Conservation (phyloP, 2,329 filamentous ascomycete species). For the Gaeumannomyces sp. region DNA sequence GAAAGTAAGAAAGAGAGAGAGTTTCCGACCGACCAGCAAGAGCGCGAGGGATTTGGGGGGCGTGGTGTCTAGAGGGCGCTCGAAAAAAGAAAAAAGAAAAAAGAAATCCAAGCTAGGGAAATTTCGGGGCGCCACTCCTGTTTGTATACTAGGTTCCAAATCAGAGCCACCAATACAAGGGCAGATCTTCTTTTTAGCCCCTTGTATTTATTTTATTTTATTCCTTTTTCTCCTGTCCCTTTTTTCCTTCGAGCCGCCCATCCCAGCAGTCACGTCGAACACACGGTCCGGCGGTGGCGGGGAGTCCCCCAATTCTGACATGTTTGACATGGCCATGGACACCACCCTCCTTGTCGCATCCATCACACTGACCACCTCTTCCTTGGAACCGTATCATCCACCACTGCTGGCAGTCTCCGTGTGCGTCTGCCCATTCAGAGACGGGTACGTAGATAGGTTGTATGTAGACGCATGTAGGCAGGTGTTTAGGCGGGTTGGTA, state of each 20-base stretch:
- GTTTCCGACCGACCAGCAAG: background rate
- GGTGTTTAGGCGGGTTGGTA: background rate
- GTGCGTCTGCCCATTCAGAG: background rate
- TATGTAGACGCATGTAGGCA: background rate
- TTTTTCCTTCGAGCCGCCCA: background rate
- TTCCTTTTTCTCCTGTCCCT: background rate
- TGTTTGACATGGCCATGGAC: constrained; percentile 1
- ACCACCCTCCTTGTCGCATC: background rate
- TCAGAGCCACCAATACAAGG: background rate
- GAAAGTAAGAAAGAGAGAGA: background rate
- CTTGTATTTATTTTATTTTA: background rate
- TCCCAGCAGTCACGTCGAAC: background rate
- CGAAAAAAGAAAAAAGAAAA: constrained; percentile 4
- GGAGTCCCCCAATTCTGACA: constrained; percentile 1
- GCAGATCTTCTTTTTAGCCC: background rate
- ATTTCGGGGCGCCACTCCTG: background rate
- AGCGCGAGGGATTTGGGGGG: background rate
- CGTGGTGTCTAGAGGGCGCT: constrained; percentile 4
- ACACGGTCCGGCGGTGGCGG: background rate
- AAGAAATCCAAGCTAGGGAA: constrained; percentile 6
- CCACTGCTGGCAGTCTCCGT: background rate
- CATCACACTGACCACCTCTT: background rate
- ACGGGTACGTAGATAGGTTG: background rate
- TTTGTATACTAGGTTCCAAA: background rate
- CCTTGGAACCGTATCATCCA: background rate